A percentile compares a stretch with the other conserved stretches of the same genome.
phyloP scores from a whole-genome alignment of 169 alveolate species.

The Eimeria praecox region DNA sequence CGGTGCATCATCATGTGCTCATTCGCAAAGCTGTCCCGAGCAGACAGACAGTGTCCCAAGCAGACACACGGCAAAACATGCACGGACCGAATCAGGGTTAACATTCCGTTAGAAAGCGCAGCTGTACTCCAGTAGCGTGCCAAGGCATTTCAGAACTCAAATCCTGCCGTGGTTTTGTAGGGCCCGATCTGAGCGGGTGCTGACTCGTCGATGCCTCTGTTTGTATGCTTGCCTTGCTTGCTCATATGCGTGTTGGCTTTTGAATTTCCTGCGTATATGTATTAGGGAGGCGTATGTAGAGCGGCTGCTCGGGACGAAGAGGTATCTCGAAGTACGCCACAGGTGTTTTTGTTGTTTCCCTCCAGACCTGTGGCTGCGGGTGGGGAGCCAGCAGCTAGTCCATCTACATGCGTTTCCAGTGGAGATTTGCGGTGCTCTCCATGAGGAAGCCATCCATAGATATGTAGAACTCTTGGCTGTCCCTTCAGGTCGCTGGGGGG shows the following conservation, averaged over 20 bases:
- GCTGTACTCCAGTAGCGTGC: background rate
- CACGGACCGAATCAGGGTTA: background rate
- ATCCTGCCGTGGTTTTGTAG: background rate
- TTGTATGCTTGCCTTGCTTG: too few relatives aligned
- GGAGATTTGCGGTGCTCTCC: background rate
- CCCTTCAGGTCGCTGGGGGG: background rate
- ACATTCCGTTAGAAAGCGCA: background rate
- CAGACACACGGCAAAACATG: background rate
- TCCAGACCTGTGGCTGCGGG: background rate
- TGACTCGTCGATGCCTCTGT: background rate
- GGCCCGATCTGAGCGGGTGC: background rate
- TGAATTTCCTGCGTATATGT: background rate
- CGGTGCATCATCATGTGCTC: background rate
- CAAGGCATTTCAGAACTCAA: background rate
- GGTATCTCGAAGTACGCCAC: slow-evolving; percentile 48
- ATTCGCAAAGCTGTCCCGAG: background rate
- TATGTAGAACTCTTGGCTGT: background rate
- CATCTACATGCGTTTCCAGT: background rate
- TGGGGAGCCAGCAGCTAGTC: background rate
- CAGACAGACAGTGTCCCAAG: background rate
- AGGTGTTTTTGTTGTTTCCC: background rate
- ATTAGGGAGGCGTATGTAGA: slow-evolving; percentile 30
- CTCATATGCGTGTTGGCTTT: background rate
- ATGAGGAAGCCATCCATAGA: background rate
- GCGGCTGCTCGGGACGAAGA: slow-evolving; percentile 54